These are phyloP conservation scores for Epichloe scottii DNA, from an alignment of 2,329 filamentous ascomycete species.

Conservation along the genomic window DNA sequence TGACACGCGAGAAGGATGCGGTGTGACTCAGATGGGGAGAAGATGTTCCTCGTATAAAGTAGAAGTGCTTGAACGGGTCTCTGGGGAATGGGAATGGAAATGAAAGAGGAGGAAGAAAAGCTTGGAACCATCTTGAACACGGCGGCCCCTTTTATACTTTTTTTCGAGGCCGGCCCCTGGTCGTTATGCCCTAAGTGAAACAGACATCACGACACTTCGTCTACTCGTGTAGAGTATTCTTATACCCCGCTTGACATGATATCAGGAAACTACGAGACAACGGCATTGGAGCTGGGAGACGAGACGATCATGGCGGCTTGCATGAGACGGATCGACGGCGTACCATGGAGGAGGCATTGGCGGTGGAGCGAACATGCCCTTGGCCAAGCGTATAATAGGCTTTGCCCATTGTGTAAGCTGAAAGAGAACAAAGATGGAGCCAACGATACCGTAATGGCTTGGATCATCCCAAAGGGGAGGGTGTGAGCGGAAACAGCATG, in stretches of 20 bases:
- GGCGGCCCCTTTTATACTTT: constrained; percentile 50
- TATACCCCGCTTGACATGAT: constrained; percentile 28
- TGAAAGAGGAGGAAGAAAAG: constrained; percentile 40
- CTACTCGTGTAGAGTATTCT: constrained; percentile 27
- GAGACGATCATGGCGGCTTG: constrained; percentile 23
- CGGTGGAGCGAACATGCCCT: constrained; percentile 9
- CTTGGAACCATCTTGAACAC: constrained; percentile 30
- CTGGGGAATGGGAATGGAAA: neutral
- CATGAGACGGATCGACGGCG: constrained; percentile 21
- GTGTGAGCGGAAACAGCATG: constrained; percentile 11
- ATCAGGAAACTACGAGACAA: constrained; percentile 17
- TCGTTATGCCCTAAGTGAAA: constrained; percentile 22
- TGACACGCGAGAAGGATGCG: neutral
- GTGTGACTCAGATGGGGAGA: neutral
- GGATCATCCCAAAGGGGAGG: constrained; percentile 9
- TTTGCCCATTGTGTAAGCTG: neutral
- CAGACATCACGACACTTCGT: constrained; percentile 30
- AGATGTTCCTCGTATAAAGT: neutral
- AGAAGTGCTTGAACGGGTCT: neutral
- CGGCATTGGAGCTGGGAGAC: constrained; percentile 14
- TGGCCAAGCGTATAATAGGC: constrained; percentile 2
- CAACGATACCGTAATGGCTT: constrained; percentile 1
- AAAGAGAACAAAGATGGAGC: neutral
- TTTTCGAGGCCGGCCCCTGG: constrained; percentile 28
- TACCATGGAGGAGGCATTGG: constrained; percentile 14